A percentile compares a stretch with the other conserved stretches of the same genome.
phyloP scores from a whole-genome alignment of 208 protist genomes.

The Baffinella frigidus region DNA sequence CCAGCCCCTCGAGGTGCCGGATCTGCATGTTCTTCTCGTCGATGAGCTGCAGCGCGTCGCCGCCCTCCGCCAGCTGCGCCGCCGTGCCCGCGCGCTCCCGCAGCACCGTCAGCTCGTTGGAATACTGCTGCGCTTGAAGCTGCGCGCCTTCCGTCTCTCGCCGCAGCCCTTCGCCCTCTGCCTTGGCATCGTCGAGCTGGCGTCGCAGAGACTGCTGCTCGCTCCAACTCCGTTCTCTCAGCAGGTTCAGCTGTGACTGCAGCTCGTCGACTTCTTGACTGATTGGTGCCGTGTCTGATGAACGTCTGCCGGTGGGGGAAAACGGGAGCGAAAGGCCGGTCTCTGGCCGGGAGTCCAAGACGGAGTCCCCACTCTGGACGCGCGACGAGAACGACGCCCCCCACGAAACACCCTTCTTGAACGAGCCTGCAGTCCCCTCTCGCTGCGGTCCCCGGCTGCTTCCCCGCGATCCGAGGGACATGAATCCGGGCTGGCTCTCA shows the following conservation, averaged over 20 bases:
- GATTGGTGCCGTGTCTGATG: no score
- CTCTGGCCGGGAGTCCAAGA: no score
- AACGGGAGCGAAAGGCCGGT: no score
- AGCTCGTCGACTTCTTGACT: background rate
- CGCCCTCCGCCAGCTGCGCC: background rate
- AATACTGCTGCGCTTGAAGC: background rate
- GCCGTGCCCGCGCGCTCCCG: background rate
- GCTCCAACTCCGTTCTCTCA: background rate
- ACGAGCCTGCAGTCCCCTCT: no score
- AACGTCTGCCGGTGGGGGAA: no score
- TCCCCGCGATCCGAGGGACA: no score
- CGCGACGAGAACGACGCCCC: no score
- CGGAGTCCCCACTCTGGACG: no score
- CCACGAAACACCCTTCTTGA: no score
- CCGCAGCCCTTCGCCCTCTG: background rate
- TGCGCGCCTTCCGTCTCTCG: background rate
- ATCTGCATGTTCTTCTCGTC: constrained; percentile 12
- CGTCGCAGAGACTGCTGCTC: background rate
- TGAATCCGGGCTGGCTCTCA: no score
- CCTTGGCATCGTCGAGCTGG: background rate
- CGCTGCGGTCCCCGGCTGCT: no score
- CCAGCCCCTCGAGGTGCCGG: background rate
- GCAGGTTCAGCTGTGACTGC: background rate
- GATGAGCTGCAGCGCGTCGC: background rate
- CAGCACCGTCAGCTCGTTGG: background rate